Conservation (phyloP, 2,329 filamentous ascomycete species). For the Epichloe brachyelytri region DNA sequence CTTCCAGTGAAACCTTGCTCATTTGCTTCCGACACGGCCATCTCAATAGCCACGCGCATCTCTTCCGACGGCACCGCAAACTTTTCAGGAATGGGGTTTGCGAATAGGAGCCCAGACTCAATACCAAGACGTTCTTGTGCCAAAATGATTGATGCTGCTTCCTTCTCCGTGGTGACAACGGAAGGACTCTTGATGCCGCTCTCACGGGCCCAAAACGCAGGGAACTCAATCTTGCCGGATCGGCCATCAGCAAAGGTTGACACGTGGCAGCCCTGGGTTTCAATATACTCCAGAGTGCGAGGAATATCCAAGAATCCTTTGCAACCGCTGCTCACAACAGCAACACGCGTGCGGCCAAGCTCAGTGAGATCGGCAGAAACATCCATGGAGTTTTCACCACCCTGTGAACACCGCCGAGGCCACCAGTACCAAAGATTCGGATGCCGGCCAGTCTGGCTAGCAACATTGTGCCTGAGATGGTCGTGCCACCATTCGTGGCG, state of each 20-base stretch:
- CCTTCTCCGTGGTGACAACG: conserved; percentile 58
- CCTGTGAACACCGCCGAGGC: conserved; percentile 90
- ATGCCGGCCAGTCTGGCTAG: conserved; percentile 80
- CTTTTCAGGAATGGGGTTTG: conserved; percentile 70
- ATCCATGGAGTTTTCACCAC: conserved; percentile 77
- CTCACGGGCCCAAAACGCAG: conserved; percentile 83
- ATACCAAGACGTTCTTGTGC: conserved; percentile 63
- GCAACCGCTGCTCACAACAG: conserved; percentile 80
- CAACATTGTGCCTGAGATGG: conserved; percentile 85
- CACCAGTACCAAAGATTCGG: conserved; percentile 85
- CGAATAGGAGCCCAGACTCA: conserved; percentile 71
- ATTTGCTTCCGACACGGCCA: conserved; percentile 52
- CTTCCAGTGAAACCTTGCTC: conserved; percentile 56
- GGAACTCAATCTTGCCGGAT: conserved; percentile 63
- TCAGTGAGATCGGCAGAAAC: conserved; percentile 92
- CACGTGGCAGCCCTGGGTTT: conserved; percentile 65
- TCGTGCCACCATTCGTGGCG: conserved; percentile 76
- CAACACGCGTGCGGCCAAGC: conserved; percentile 76
- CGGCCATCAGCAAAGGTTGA: conserved; percentile 82
- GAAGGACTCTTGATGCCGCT: conserved; percentile 72
- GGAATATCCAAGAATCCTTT: conserved; percentile 94
- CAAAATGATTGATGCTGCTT: conserved; percentile 81
- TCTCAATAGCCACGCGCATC: conserved; percentile 57
- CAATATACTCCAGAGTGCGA: conserved; percentile 67
- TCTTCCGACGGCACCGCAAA: conserved; percentile 55